Percentiles rank a stretch among this genome's conserved stretches.
phyloP scores from a whole-genome alignment of 2,329 filamentous ascomycete species.

The Fusarium sp. region DNA sequence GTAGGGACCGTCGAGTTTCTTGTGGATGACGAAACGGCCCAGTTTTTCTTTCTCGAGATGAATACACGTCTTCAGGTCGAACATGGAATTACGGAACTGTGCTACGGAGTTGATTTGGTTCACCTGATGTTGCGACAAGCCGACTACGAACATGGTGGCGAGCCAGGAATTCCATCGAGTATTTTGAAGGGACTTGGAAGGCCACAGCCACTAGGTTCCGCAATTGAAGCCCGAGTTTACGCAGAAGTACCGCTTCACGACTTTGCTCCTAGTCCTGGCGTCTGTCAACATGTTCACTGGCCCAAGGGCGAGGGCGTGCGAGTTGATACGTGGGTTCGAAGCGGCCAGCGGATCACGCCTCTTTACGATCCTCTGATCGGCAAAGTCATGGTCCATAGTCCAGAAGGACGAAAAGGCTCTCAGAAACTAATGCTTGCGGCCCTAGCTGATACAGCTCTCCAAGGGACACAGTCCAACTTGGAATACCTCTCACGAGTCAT shows the following conservation, averaged over 20 bases:
- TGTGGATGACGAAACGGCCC: conserved; percentile 70
- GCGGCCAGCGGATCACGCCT: conserved; percentile 66
- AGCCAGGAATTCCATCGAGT: conserved; percentile 6
- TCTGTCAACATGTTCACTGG: conserved; percentile 52
- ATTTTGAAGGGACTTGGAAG: neutral
- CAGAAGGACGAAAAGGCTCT: neutral
- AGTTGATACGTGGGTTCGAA: conserved; percentile 73
- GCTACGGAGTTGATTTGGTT: conserved; percentile 79
- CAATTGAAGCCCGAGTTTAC: neutral
- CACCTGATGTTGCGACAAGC: conserved; percentile 57
- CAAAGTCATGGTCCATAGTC: conserved; percentile 68
- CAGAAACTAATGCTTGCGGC: neutral
- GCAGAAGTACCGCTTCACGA: neutral
- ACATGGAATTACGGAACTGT: conserved; percentile 82
- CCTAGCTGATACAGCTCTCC: neutral
- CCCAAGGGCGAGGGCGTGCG: conserved; percentile 60
- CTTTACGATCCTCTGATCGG: conserved; percentile 70
- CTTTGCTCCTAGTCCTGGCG: neutral
- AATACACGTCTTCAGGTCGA: conserved; percentile 79
- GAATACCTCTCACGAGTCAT: neutral
- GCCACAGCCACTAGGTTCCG: neutral
- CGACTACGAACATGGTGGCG: conserved; percentile 35
- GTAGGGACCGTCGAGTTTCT: conserved; percentile 65
- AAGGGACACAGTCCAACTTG: neutral
- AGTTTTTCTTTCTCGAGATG: conserved; percentile 69